Conservation (phyloP, 257 asterid species). For the Nicotiana paniculata region DNA sequence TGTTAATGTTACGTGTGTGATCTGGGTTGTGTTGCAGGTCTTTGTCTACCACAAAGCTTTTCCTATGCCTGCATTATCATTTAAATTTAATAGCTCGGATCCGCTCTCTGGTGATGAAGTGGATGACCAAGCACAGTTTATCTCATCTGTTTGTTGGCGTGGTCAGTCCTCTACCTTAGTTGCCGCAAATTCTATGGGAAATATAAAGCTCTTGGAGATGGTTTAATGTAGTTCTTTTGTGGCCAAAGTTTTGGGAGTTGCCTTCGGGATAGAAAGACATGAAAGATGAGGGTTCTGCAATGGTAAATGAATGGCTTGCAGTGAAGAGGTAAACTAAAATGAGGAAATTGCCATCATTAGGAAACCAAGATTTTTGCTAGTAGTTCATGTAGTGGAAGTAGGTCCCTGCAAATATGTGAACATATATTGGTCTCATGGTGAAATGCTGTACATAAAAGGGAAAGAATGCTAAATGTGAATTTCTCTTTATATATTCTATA, state of each 20-base stretch:
- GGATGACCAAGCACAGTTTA: slow-evolving; percentile 73
- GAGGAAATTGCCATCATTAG: background rate
- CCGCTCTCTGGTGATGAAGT: slow-evolving; percentile 65
- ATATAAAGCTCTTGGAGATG: slow-evolving; percentile 88
- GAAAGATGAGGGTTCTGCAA: background rate
- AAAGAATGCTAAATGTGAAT: slow-evolving; percentile 5
- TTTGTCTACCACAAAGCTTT: slow-evolving; percentile 84
- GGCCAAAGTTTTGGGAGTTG: background rate
- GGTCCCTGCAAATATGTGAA: slow-evolving; percentile 13
- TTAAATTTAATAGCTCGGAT: slow-evolving; percentile 58
- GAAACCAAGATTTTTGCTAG: slow-evolving; percentile 17
- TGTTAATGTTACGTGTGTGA: background rate
- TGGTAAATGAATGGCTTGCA: background rate
- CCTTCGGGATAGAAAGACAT: background rate
- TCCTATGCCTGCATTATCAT: slow-evolving; percentile 79
- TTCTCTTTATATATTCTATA: slow-evolving; percentile 15
- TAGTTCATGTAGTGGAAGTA: slow-evolving; percentile 11
- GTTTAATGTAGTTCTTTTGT: slow-evolving; percentile 29
- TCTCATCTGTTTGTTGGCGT: slow-evolving; percentile 95
- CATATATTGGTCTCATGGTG: background rate
- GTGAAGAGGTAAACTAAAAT: background rate
- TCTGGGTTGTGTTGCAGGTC: slow-evolving; percentile 39
- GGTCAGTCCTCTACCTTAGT: slow-evolving; percentile 81
- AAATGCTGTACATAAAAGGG: slow-evolving; percentile 23
- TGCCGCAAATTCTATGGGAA: slow-evolving; percentile 94